Base-by-base conservation (phyloP, 1,284 basidiomycete genomes). In the Ganoderma resinaceum region DNA sequence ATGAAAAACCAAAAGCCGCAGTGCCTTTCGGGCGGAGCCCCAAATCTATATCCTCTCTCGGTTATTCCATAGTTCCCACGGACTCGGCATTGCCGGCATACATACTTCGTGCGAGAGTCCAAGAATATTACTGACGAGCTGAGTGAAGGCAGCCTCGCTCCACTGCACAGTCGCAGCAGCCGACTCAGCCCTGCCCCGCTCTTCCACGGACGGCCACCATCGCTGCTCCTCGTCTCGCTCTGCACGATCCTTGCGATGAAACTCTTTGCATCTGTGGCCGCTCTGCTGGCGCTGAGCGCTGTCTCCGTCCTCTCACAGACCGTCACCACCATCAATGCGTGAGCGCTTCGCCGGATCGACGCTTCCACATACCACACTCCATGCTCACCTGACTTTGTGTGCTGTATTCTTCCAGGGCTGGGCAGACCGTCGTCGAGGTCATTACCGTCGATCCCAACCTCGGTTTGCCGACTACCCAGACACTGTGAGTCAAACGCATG, bases 371-470 rank as follows among this genome's bases (percentile, higher is more conserved):
- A 12, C 26, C 52, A 33, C 52, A 9, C 61, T 31, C 57, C 29
- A 33, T n/a, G 58, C 31, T 26, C 23, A 52, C 12, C 33, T 42
- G 23, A 60, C 38, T 38, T n/a, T 26, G 35, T 35, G 37, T 14
- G 3, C 23, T 9, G 3, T 60, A 42, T 61, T 11, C 60, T 26
- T 53, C 68, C 46, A 91, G 88, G 5, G 76, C 78, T 58, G 91
- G 90, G 14, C 74, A 82, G 33, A 85, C 88, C 0, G 79, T 92
- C 59, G 83, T 91, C 40, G 83, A 88, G 70, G 80, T 85, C 59
- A 65, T 88, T 66, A 85, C 87, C 11, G 73, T 80, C 23, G 82
- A 89, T 73, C 76, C 76, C 4, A 68, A 73, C 6, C 66, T 75
- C 16, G 88, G 86, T 31, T 20, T 82, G 20, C 76, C 82, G 1